Base-by-base conservation (phyloP, 345 rosid species). In the Litchi chinensis region DNA sequence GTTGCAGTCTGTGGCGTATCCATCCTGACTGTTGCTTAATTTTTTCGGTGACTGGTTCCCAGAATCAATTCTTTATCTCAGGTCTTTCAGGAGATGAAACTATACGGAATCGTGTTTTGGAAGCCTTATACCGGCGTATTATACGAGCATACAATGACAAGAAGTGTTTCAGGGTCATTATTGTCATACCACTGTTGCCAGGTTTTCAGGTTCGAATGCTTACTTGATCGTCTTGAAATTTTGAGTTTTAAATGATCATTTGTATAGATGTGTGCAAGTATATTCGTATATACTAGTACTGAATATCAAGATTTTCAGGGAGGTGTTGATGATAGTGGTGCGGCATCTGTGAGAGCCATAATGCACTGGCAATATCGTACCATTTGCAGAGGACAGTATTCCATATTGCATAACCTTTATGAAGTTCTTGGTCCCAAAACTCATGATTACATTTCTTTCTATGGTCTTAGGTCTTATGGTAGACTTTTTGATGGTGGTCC, bases 351-450 rank as follows among this genome's bases (percentile, higher is more conserved):
- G 37, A 93, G 98, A 93, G 98, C 99, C 79, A 94, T 94, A 84
- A 92, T 97, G 98, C 98, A 97, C 80, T 97, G 98, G 98, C 99
- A 97, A 86, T 89, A 94, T 86, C 90, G 98, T 82, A 97, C 99
- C 83, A 93, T 97, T 77, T 90, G 90, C 89, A 87, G 98, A 85
- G 98, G 98, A 84, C 97, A 87, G 24, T 86, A 86, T 85, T 97
- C 99, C 22, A 92, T 97, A 84, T 86, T 97, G 85, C 91, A 93
- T 78, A 91, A 91, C 78, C 96, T 97, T 77, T 81, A 78, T 81
- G 86, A 90, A 60, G 83, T 88, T 82, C 86, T 97, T 75, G 99
- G 99, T 80, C 79, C 93, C 40, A 92, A 84, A 85, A 85, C 89
- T 62, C 87, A 88, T 60, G 97, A 93, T 75, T 94, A 90, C 86